A percentile compares a stretch with the other conserved stretches of the same genome.
These are phyloP conservation scores for Picochlorum sp. DNA, from an alignment of 139 green algal species.

Conservation along the genomic window DNA sequence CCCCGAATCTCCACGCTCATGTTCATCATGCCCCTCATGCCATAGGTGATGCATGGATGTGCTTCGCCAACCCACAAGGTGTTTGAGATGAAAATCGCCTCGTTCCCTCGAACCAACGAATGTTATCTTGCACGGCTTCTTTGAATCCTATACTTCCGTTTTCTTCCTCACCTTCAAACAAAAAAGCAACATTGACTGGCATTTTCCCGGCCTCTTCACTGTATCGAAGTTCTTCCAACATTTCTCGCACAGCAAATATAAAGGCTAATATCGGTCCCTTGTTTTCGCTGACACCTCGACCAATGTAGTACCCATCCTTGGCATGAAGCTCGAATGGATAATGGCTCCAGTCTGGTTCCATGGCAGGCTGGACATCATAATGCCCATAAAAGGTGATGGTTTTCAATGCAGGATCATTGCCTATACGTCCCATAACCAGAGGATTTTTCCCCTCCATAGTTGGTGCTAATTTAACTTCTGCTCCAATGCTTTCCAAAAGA, in stretches of 20 bases:
- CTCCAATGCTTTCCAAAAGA: conserved; percentile 70
- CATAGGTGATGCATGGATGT: conserved; percentile 90
- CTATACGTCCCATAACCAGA: conserved; percentile 77
- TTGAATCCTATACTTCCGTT: conserved; percentile 71
- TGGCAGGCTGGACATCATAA: conserved; percentile 79
- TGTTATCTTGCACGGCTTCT: conserved; percentile 62
- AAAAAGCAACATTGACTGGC: conserved; percentile 83
- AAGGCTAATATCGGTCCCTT: conserved; percentile 85
- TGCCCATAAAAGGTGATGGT: conserved; percentile 85
- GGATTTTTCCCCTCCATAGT: conserved; percentile 70
- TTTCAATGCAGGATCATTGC: conserved; percentile 45
- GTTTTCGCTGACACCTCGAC: conserved; percentile 82
- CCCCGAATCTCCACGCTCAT: conserved; percentile 41
- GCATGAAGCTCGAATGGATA: conserved; percentile 76
- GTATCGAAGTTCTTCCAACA: conserved; percentile 48
- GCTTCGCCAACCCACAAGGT: conserved; percentile 86
- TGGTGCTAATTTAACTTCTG: conserved; percentile 69
- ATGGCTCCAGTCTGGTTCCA: conserved; percentile 74
- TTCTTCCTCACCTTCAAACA: conserved; percentile 91
- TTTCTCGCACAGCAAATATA: conserved; percentile 81
- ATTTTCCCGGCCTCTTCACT: conserved; percentile 24
- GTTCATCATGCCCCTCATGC: conserved; percentile 79
- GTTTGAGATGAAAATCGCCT: conserved; percentile 82
- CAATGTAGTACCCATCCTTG: conserved; percentile 65
- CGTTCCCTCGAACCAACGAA: conserved; percentile 63